phyloP scores from a whole-genome alignment of 768 basidiomycete species.

The Xerocomellus chrysenteron region DNA sequence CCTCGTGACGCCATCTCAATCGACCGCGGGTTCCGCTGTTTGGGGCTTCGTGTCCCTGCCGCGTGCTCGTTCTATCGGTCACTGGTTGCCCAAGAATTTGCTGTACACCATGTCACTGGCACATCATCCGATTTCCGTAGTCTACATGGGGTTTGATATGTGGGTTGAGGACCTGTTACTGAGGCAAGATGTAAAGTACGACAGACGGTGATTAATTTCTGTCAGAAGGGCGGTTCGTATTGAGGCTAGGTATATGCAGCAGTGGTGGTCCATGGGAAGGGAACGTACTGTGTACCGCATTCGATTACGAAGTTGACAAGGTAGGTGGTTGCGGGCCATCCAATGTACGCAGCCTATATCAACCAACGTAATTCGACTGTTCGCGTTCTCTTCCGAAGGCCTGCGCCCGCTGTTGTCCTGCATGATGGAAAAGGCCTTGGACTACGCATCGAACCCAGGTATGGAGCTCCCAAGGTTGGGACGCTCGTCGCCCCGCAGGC shows the following conservation, averaged over 20 bases:
- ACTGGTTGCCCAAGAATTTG: background rate
- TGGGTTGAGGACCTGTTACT: background rate
- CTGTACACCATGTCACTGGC: too few relatives aligned
- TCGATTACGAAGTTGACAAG: too few relatives aligned
- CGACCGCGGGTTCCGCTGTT: background rate
- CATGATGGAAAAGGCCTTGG: constrained; percentile 13
- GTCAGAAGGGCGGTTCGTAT: too few relatives aligned
- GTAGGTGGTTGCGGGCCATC: background rate
- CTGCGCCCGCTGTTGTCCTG: background rate
- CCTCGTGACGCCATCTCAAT: background rate
- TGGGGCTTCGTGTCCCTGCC: background rate
- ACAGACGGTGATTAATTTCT: background rate
- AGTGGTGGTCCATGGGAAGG: too few relatives aligned
- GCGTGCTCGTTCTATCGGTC: background rate
- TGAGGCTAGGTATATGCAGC: too few relatives aligned
- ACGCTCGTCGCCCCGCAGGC: background rate
- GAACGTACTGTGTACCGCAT: too few relatives aligned
- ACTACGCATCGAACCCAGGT: background rate
- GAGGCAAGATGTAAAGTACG: background rate
- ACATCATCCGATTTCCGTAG: background rate
- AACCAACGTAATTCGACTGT: background rate
- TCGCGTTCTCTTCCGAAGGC: background rate
- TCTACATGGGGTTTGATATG: background rate
- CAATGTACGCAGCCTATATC: background rate
- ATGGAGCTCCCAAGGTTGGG: background rate